Evolutionary conservation across 2,329 filamentous ascomycete species (phyloP).

Genomic region (Botryotinia calthae): DNA sequence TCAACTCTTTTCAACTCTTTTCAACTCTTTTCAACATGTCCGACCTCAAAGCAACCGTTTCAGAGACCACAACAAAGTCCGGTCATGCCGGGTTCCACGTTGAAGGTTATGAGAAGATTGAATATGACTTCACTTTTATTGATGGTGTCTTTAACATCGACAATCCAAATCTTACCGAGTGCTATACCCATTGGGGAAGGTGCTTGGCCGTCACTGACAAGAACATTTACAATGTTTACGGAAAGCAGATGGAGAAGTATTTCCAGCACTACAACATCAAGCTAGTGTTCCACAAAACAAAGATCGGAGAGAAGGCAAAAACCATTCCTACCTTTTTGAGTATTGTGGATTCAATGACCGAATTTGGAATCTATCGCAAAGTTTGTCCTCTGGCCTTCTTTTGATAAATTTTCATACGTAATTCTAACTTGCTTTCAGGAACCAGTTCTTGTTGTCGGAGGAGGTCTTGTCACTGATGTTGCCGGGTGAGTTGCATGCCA

Average conservation of each 20-base stretch:
- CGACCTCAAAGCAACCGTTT: slow-evolving; percentile 64
- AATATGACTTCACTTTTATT: slow-evolving; percentile 72
- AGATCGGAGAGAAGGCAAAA: slow-evolving; percentile 74
- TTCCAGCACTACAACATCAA: slow-evolving; percentile 62
- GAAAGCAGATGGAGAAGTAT: slow-evolving; percentile 62
- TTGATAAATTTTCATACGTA: background rate
- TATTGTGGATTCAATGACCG: slow-evolving; percentile 72
- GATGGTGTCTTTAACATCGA: slow-evolving; percentile 63
- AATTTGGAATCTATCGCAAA: slow-evolving; percentile 68
- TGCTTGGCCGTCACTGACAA: slow-evolving; percentile 67
- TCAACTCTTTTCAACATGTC: slow-evolving; percentile 53
- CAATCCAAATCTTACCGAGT: slow-evolving; percentile 61
- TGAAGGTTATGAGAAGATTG: slow-evolving; percentile 72
- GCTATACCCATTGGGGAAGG: slow-evolving; percentile 63
- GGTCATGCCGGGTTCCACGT: slow-evolving; percentile 59
- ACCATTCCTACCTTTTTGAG: slow-evolving; percentile 66
- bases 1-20: no score
- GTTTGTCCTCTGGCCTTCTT: slow-evolving; percentile 34
- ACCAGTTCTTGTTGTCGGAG: slow-evolving; percentile 64
- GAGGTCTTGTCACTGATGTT: slow-evolving; percentile 70
- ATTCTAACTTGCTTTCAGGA: slow-evolving; percentile 44
- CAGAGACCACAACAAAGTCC: slow-evolving; percentile 51
- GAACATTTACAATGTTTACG: slow-evolving; percentile 69
- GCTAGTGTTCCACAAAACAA: slow-evolving; percentile 67
- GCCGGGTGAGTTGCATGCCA: slow-evolving; percentile 56